Evolutionary conservation across 1,139 yeast species (phyloP), one percentile per base, ranked within the genome.

Genomic region (Blastobotrys serpentis): DNA sequence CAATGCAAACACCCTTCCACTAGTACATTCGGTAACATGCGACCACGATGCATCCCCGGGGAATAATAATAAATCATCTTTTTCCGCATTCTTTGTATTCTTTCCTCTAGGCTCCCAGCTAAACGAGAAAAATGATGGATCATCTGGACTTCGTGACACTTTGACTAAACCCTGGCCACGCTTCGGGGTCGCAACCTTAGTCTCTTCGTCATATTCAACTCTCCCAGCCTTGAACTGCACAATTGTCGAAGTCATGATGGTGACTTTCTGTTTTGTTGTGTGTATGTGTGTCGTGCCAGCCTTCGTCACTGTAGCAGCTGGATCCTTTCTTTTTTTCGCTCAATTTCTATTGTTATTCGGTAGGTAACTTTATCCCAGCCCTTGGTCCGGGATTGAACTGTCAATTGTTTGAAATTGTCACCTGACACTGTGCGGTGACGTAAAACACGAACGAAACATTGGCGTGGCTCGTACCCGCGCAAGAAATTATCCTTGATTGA

Each of bases 11-110:
- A 92, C 89, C 55, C 98, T 74, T 8, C 98, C 98, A 2, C 88
- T 81, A 45, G 74, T 78, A 64, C 96, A 85, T 19, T 90, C 81
- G 46, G 75, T 70, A 41, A 89, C 80, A 50, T 79, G 88, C 51
- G 79, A 78, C 82, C 95, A 87, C 42, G 84, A 80, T 39, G 90
- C 95, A 63, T 92, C 98, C 2, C 97, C 98, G 0, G 97, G 96
- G 58, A 92, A 84, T 47, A 92, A 78, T 57, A 89, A 76, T 56
- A 89, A 73, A 59, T 86, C 94, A 49, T 84, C 86, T 39, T 75
- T 73, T 16, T 53, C 56, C 8, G 62, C 40, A 38, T 42, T 34
- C 44, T 45, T 47, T 10, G 48, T 29, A 44, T 54, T 53, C 23
- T 50, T 48, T 18, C 77, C 82, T 38, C 79, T 70, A 19, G 87